These are phyloP conservation scores for Entomortierella parvispora DNA, from an alignment of 192 early-diverging fungal genomes.

Conservation along the genomic window DNA sequence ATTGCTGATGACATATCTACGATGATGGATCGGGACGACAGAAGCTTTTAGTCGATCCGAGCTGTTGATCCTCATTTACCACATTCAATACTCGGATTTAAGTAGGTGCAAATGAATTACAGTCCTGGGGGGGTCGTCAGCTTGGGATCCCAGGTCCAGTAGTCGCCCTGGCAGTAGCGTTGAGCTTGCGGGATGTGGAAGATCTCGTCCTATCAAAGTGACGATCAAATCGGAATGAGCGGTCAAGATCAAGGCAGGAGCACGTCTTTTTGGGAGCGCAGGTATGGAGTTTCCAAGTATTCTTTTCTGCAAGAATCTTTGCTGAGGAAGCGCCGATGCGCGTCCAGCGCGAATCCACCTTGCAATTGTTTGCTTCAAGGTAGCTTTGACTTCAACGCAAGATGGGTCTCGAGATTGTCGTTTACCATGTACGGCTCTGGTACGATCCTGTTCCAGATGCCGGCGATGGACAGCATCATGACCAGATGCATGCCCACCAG, in stretches of 20 bases:
- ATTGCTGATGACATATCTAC: constrained; percentile 48
- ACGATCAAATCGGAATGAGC: no score
- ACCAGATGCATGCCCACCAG: constrained; percentile 28
- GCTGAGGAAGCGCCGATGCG: neutral
- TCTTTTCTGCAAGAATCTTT: no score
- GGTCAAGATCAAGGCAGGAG: no score
- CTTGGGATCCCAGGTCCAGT: constrained; percentile 86
- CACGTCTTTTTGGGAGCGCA: no score
- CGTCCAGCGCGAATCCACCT: neutral
- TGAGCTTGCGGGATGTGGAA: constrained; percentile 95
- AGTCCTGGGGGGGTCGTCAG: constrained; percentile 97
- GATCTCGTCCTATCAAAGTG: constrained; percentile 81
- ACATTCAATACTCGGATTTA: no score
- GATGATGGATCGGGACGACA: no score
- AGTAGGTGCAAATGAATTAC: constrained; percentile 60
- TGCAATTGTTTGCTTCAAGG: neutral
- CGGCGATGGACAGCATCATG: constrained; percentile 8
- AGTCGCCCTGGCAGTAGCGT: constrained; percentile 80
- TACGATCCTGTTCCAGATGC: constrained; percentile 18
- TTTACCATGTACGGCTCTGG: constrained; percentile 68
- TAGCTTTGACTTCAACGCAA: neutral
- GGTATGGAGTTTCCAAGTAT: no score
- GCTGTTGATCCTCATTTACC: no score
- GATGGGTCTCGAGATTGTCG: neutral
- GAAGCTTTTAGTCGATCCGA: no score